Base-by-base conservation (phyloP, 805 yeast species). In the Yamadazyma tumulicola region DNA sequence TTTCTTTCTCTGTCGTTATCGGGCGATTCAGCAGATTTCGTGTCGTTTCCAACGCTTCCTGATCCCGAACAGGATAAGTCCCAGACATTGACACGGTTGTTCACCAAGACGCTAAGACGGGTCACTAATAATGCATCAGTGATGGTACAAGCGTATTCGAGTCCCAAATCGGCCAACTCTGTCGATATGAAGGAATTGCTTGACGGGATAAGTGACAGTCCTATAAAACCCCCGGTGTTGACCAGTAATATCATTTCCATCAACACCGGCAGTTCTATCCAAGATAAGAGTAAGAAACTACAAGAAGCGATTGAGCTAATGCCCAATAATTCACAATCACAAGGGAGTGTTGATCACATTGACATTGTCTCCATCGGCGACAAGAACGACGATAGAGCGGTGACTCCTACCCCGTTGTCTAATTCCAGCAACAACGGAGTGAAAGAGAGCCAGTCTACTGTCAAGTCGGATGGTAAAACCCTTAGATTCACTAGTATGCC, bases 91-190 rank as follows among this genome's bases (percentile, higher is more conserved):
- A 51, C 67, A 8, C 50, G 54, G 9, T 53, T 67, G 22, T 49
- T 67, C 40, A 45, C 66, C 27, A 60, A 55, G 34, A 67, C 73
- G 0, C 42, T 67, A 8, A 49, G 69, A 23, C 55, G 64, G 34
- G 73, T 67, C 19, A 67, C 72, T 24, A 58, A 57, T 39, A 67
- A 67, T 43, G 73, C 72, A 5, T 55, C 67, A 17, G 47, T 51
- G 35, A 49, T 65, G 31, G 70, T 65, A 10, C 38, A 34, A 25
- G 16, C 39, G n/a, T 43, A 43, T 29, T 35, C 42, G 2, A 40
- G 45, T 29, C 47, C 44, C 15, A 34, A 35, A 21, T 43, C 47
- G 2, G 32, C 19, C 1, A 25, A 37, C 31, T 36, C 42, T 8
- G 19, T n/a, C 22, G 42, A 39, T 7, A 5, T 15, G 1, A 24